Evolutionary conservation across 352 stramenopile species (phyloP).

Genomic region (Phytopythium boreale): DNA sequence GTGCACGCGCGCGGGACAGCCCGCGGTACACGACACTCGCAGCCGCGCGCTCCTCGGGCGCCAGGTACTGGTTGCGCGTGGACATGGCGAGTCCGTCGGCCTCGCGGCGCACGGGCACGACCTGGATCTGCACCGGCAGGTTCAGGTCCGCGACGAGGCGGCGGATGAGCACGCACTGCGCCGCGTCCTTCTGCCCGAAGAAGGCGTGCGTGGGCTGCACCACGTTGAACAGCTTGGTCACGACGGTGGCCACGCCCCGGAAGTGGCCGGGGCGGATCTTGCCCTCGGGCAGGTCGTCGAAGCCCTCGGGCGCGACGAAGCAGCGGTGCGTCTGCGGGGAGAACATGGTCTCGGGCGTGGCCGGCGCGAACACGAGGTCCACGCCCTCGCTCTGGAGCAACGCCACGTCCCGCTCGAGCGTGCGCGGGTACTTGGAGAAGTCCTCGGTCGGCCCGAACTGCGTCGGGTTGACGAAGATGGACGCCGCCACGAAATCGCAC

Average conservation of each 20-base stretch:
- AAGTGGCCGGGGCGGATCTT: constrained; percentile 95
- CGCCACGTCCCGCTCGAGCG: constrained; percentile 92
- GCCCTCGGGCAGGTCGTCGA: constrained; percentile 94
- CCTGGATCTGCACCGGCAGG: constrained; percentile 91
- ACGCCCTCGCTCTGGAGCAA: constrained; percentile 86
- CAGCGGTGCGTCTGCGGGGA: constrained; percentile 63
- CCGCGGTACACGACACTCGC: constrained; percentile 90
- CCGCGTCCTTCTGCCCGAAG: constrained; percentile 99
- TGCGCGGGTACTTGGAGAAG: constrained; percentile 97
- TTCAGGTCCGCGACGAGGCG: constrained; percentile 96
- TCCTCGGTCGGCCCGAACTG: constrained; percentile 99
- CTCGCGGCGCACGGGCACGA: constrained; percentile 93
- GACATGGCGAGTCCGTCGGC: constrained; percentile 96
- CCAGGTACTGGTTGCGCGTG: constrained; percentile 98
- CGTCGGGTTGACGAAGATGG: constrained; percentile 99
- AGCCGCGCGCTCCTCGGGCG: constrained; percentile 75
- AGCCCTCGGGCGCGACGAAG: constrained; percentile 93
- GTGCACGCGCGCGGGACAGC: constrained; percentile 40
- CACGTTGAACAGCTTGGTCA: constrained; percentile 99
- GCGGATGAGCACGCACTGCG: constrained; percentile 95
- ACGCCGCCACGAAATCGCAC: constrained; percentile 94
- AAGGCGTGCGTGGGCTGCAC: constrained; percentile 95
- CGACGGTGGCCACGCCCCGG: constrained; percentile 97
- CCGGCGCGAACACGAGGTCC: constrained; percentile 89
- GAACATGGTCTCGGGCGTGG: constrained; percentile 85